A percentile compares a stretch with the other conserved stretches of the same genome.
phyloP scores from a whole-genome alignment of 495 filamentous ascomycete species.

The Aspergillus cavernicola region DNA sequence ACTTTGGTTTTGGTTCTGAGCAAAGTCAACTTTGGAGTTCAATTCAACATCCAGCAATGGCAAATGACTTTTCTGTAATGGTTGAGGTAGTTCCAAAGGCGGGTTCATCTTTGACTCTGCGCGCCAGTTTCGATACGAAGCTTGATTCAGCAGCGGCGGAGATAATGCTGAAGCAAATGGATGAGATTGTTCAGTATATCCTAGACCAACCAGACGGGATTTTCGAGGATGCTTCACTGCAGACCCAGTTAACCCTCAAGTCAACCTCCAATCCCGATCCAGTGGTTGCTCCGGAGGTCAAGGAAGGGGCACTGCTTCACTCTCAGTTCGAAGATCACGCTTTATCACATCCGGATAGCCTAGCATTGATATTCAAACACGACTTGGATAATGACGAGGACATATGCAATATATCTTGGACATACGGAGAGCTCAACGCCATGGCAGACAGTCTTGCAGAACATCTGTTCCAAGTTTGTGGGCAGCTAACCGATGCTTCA shows the following conservation, averaged over 20 bases:
- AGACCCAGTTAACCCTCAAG: conserved; percentile 13
- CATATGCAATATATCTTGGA: conserved; percentile 22
- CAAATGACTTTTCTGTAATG: conserved; percentile 25
- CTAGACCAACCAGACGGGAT: conserved; percentile 18
- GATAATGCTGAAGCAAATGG: conserved; percentile 28
- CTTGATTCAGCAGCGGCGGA: conserved; percentile 21
- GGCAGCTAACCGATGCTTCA: conserved; percentile 36
- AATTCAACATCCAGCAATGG: conserved; percentile 22
- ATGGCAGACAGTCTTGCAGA: conserved; percentile 26
- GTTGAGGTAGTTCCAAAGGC: conserved; percentile 22
- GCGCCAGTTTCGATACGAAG: conserved; percentile 20
- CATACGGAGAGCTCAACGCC: conserved; percentile 28
- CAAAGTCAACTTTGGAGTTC: conserved; percentile 18
- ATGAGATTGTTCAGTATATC: conserved; percentile 22
- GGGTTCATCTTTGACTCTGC: conserved; percentile 21
- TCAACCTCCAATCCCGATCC: conserved; percentile 22
- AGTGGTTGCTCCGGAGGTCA: conserved; percentile 6
- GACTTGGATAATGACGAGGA: conserved; percentile 21
- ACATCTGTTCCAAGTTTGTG: conserved; percentile 19
- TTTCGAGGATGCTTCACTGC: conserved; percentile 13
- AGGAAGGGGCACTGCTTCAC: conserved; percentile 17
- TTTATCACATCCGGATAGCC: conserved; percentile 13
- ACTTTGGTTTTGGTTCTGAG: conserved; percentile 18
- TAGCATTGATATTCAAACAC: conserved; percentile 27
- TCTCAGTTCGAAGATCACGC: conserved; percentile 29